Evolutionary conservation across 139 green algal genomes (phyloP), one percentile per base, ranked within the genome.

Genomic region (Picochlorum costavermella): DNA sequence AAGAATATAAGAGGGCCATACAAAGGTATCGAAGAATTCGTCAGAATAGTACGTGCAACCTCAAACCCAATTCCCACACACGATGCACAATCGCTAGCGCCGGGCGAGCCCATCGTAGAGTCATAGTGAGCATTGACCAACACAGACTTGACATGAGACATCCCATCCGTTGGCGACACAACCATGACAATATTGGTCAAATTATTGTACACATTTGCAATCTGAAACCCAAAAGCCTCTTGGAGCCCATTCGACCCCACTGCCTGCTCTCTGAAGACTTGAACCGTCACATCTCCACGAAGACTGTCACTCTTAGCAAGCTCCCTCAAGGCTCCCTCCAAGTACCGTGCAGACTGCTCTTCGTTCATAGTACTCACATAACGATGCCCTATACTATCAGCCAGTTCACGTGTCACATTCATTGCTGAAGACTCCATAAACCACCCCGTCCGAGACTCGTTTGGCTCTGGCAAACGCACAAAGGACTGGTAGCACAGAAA

Each of bases 181-280:
- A 44, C 33, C 44, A 87, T 30, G 4, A 82, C 65, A 3, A 90
- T 50, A 43, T 84, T 85, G 37, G 68, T 77, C 36, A 89, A 63
- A 53, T 76, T 76, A n/a, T 64, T 50, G 69, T 88, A 89, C 3
- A 70, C 72, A 40, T 89, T 89, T 28, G 79, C 73, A 31, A 89
- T 66, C 14, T 74, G 60, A 48, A 76, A 62, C 11, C 72, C 61
- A 14, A 79, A 62, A 29, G 83, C 82, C 23, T 44, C 25, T 50
- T 31, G 25, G 23, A 26, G 4, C 4, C 46, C 17, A 17, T 56
- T 3, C 20, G 25, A 17, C 9, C 61, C 62, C 3, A 49, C 11
- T 29, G 69, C 60, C 58, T 66, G 46, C 50, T 77, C 59, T 20
- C 58, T 66, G 1, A 16, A 49, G 11, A 65, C 71, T 29, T 58